Evolutionary conservation across 352 stramenopile species (phyloP).

Genomic region (Phytopythium sindhum): DNA sequence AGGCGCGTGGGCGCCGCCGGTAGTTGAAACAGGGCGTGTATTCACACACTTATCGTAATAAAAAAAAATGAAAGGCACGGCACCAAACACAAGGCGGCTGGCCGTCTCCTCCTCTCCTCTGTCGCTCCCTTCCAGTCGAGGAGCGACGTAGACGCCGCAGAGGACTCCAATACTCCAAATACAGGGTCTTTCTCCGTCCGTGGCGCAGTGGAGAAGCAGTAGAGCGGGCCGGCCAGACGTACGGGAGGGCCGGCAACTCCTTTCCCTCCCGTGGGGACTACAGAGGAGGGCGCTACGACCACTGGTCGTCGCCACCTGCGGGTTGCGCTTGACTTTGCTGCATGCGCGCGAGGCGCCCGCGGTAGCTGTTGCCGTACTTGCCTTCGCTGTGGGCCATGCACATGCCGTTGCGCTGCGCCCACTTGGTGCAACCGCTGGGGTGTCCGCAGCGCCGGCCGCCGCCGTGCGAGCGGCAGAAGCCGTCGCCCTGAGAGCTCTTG

Average conservation of each 20-base stretch:
- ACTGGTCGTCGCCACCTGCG: not conserved
- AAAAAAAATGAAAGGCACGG: not conserved
- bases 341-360: constrained; percentile 51
- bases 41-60: constrained; percentile 3
- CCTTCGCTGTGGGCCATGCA: constrained; percentile 85
- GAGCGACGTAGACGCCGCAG: not conserved
- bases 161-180: not conserved
- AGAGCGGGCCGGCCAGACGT: not conserved
- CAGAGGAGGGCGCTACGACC: not conserved
- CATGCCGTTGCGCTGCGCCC: constrained; percentile 81
- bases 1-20: not conserved
- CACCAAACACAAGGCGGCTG: not conserved
- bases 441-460: constrained; percentile 71
- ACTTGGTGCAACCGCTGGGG: constrained; percentile 69
- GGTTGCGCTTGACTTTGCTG: not conserved
- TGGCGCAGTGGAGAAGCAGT: not conserved
- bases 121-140: constrained; percentile 4
- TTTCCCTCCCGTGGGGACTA: not conserved
- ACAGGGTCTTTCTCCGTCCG: not conserved
- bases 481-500: constrained; percentile 80
- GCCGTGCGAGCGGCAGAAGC: constrained; percentile 80
- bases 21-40: constrained; percentile 3
- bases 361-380: constrained; percentile 81
- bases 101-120: not conserved
- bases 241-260: not conserved